Evolutionary conservation across 257 asterid genomes (phyloP).

Genomic region (Ajuga chamaepitys): DNA sequence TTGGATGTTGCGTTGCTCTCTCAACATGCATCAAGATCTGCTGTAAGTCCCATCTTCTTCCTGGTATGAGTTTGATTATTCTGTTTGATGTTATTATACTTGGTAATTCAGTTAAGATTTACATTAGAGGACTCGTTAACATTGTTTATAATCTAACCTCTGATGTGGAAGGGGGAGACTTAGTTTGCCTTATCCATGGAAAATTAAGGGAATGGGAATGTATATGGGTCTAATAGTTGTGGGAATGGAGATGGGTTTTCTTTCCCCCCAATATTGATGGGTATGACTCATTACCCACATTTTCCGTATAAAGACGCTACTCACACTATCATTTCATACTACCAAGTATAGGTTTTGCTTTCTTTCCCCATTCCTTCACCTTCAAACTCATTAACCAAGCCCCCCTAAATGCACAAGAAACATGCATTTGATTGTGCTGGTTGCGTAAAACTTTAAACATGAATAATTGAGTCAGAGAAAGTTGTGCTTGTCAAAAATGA

Average conservation of each 20-base stretch:
- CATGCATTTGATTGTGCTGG: not conserved
- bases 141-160: no score
- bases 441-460: not conserved
- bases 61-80: not conserved
- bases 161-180: constrained; percentile 1
- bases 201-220: no score
- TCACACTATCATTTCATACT: no score
- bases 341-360: no score
- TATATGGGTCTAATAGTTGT: no score
- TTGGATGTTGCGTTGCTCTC: constrained; percentile 82
- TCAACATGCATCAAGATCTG: constrained; percentile 57
- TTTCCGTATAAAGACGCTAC: no score
- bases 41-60: constrained; percentile 48
- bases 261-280: no score
- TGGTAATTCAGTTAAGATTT: not conserved
- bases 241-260: no score
- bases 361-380: no score
- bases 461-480: not conserved
- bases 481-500: not conserved
- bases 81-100: not conserved
- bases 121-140: no score
- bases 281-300: no score
- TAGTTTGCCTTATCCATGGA: not conserved
- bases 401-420: not conserved
- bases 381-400: no score